Percentiles rank a stretch among this genome's conserved stretches.
Evolutionary conservation across 345 rosid genomes (phyloP).

Genomic region (Boechera retrofracta): DNA sequence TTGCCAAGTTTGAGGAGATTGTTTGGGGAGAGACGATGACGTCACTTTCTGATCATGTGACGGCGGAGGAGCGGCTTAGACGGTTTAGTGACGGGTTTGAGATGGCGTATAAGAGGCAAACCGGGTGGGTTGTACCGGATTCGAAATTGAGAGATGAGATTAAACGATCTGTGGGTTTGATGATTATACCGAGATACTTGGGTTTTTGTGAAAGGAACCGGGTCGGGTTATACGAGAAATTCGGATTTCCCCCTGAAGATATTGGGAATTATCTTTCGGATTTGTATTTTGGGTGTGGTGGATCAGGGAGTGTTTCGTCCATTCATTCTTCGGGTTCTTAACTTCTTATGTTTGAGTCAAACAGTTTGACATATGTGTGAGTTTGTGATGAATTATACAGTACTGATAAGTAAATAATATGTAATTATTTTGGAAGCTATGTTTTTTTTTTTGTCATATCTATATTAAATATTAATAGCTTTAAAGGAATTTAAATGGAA

Average conservation of each 20-base stretch:
- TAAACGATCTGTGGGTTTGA: constrained; percentile 53
- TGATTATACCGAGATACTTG: constrained; percentile 54
- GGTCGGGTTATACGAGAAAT: constrained; percentile 36
- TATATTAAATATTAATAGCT: too few relatives aligned
- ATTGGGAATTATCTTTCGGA: constrained; percentile 63
- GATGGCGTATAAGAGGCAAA: constrained; percentile 57
- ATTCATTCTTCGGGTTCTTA: not conserved
- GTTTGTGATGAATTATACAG: not conserved
- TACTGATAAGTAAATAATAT: too few relatives aligned
- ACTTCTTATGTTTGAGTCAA: too few relatives aligned
- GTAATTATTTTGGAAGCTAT: too few relatives aligned
- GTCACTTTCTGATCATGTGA: constrained; percentile 34
- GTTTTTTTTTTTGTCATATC: too few relatives aligned
- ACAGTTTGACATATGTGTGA: not conserved
- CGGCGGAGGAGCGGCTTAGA: constrained; percentile 42
- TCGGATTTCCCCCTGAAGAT: constrained; percentile 69
- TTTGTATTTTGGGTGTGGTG: constrained; percentile 43
- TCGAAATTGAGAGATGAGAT: constrained; percentile 61
- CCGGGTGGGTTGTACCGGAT: constrained; percentile 60
- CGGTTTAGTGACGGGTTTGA: constrained; percentile 63
- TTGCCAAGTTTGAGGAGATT: constrained; percentile 58
- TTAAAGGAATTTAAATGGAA: too few relatives aligned
- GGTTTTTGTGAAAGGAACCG: constrained; percentile 48
- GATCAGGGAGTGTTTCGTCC: constrained; percentile 24
- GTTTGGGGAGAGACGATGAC: constrained; percentile 61